Evolutionary conservation across 768 basidiomycete genomes (phyloP), one percentile per base, ranked within the genome.

Genomic region (Rhizopogon rudus): DNA sequence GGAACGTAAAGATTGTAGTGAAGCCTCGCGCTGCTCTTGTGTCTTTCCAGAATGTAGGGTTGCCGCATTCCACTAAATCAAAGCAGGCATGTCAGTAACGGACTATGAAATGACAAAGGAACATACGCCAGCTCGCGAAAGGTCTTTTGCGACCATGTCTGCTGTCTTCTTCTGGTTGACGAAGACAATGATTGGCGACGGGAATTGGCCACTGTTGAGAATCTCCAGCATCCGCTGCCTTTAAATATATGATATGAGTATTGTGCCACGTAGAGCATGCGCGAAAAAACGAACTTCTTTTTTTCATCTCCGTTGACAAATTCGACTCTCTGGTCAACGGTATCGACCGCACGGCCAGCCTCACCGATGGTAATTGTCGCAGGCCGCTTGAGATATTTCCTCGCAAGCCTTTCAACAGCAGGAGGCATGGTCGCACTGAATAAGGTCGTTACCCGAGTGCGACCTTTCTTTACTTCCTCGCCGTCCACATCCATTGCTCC

Each of bases 111-210:
- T 13, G 40, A 35, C 53, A 25, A 44, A n/a, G 48, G 40, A 22
- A 81, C 90, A 41, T 69, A 95, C 90, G 20, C 91, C 89, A 40
- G 87, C 92, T 51, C 93, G 89, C 48, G 87, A 86, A 2, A 99
- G 77, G 66, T 98, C 95, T 69, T 95, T 95, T 40, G 93, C 88
- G 35, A 99, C 93, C 87, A 94, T 92, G 68, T 99, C 97, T 50
- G 95, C 96, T 12, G 93, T 96, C 80, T 98, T 97, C 80, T 99
- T 99, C 73, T 98, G 95, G 70, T 98, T 98, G 77, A 98, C 95
- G 73, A 98, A 99, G 17, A 94, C 91, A 60, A 99, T 99, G 62
- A 99, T 98, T 5, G 97, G 97, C 16, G 97, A 83, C 37, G 84
- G 71, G 69, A 84, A 93, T 58, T 81, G 77, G 41, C 85, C 87